Evolutionary conservation across 2,329 filamentous ascomycete species (phyloP), one percentile per base, ranked within the genome.

Genomic region (Neonectria hederae): DNA sequence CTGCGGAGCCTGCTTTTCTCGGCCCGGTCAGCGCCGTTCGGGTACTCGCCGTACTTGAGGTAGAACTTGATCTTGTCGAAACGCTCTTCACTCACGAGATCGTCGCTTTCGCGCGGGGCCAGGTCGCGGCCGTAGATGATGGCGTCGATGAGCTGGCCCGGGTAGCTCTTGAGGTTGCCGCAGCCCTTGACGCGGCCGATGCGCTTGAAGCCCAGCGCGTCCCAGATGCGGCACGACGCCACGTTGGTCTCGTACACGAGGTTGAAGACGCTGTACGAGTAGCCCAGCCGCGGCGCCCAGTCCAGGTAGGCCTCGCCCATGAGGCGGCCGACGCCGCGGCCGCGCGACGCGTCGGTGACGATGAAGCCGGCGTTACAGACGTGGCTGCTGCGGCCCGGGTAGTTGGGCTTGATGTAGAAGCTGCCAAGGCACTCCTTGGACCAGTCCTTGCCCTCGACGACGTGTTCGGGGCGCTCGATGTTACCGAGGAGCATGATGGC

Each of bases 1-100:
- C 92, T 97, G 73, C 96, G 89, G 61, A 99, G 88, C 72, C 95
- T 92, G 81, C 91, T 95, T 87, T 98, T 98, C 80, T 98, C 96
- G 62, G 94, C 94, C 63, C 95, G 89, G 83, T 97, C 94, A 76
- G 95, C 94, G 67, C 94, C 95, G 74, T 91, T 90, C 64, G 96
- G 96, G 79, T 99, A 98, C 79, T 94, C 93, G 76, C 91, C 91
- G 78, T 94, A 93, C 81, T 97, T 97, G 76, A 98, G 89, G 81
- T 98, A 98, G 84, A 92, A 98, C 76, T 94, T 92, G 78, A 98
- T 98, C 85, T 97, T 97, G 84, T 97, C 95, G 84, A 98, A 98
- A 72, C 96, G 92, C 82, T 97, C 94, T 83, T 97, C 94, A 79
- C 91, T 94, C 74, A 95, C 91, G 77, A 92, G 90, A 78, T 96